These are phyloP conservation scores for Diaporthe ilicicola DNA, from an alignment of 2,329 filamentous ascomycete genomes.

Conservation along the genomic window DNA sequence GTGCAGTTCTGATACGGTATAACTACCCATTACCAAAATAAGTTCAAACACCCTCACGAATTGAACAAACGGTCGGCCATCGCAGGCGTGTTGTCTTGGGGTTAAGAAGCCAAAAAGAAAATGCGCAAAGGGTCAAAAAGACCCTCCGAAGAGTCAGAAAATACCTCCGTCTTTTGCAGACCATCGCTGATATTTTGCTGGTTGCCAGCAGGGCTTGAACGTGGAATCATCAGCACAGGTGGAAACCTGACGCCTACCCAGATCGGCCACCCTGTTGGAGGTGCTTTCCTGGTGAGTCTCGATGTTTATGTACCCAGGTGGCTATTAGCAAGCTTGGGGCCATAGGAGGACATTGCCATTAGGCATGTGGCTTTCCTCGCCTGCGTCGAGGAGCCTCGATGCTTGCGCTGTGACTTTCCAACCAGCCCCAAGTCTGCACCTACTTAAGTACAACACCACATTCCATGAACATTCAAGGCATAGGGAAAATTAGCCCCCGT, in stretches of 20 bases:
- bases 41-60: background rate
- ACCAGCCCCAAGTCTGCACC: background rate
- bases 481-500: too few species aligned
- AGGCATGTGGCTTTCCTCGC: background rate
- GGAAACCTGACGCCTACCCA: slow-evolving; percentile 5
- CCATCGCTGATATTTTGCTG: slow-evolving; percentile 39
- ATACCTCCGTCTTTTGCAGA: slow-evolving; percentile 22
- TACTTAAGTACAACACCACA: background rate
- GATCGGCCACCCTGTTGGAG: background rate
- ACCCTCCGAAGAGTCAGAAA: slow-evolving; percentile 22
- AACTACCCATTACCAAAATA: background rate
- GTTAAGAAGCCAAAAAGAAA: background rate
- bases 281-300: background rate
- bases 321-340: background rate
- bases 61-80: background rate
- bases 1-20: background rate
- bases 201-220: slow-evolving; percentile 27
- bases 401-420: background rate
- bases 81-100: background rate
- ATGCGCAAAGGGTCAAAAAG: background rate
- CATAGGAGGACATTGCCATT: background rate
- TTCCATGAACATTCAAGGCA: background rate
- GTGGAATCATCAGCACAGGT: background rate
- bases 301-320: background rate
- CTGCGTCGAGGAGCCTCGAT: background rate